Conservation (phyloP, 768 basidiomycete genomes). For the Asterophora parasitica region DNA sequence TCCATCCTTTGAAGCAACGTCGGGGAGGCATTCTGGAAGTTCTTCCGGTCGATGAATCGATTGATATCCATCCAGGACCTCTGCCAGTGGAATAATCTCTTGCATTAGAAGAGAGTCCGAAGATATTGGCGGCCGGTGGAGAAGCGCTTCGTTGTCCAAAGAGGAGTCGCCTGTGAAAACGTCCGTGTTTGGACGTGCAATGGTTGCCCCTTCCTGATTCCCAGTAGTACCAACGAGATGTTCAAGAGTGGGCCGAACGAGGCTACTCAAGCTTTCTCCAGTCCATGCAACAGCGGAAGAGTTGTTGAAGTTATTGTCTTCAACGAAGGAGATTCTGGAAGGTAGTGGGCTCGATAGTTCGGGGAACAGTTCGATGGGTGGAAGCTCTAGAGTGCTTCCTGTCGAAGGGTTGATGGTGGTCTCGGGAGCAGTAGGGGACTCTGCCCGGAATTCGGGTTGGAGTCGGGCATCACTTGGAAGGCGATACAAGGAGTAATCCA, state of each 20-base stretch:
- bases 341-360: background rate
- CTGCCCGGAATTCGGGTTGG: background rate
- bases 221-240: background rate
- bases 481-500: constrained; percentile 4
- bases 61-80: constrained; percentile 26
- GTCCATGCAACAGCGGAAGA: constrained; percentile 9
- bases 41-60: constrained; percentile 9
- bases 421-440: background rate
- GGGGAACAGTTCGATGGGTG: background rate
- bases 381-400: background rate
- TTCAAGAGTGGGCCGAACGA: background rate
- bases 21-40: background rate
- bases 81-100: constrained; percentile 19
- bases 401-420: background rate
- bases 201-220: background rate
- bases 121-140: constrained; percentile 18
- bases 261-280: constrained; percentile 11
- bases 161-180: constrained; percentile 18
- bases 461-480: background rate
- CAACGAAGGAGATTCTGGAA: no score
- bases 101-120: constrained; percentile 6
- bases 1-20: background rate
- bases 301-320: no score
- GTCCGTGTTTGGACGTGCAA: background rate
- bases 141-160: constrained; percentile 26